phyloP scores from a whole-genome alignment of 306 rosid genomes.

The Pyrus pyrifolia region DNA sequence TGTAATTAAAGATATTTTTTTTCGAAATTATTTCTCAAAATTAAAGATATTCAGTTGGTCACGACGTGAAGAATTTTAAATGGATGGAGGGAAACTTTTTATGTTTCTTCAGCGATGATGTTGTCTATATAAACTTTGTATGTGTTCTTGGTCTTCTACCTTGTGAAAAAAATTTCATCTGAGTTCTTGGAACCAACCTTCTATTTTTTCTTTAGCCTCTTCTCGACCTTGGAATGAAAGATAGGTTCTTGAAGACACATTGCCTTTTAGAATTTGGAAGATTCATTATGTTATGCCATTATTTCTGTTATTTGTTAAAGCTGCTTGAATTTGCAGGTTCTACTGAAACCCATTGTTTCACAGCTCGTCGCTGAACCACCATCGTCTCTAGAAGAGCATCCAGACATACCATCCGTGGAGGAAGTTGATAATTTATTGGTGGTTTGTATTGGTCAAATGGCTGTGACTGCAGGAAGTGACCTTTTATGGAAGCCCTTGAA shows the following conservation, averaged over 20 bases:
- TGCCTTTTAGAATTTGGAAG: background rate
- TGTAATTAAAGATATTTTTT: background rate
- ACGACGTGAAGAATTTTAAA: background rate
- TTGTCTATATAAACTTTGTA: background rate
- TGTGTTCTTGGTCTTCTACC: background rate
- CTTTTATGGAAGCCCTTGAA: slow-evolving; percentile 85
- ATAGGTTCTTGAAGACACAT: background rate
- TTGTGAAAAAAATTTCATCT: background rate
- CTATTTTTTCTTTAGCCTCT: background rate
- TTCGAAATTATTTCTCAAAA: background rate
- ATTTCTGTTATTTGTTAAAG: slow-evolving; percentile 15
- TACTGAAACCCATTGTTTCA: slow-evolving; percentile 75
- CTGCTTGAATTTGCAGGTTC: slow-evolving; percentile 42
- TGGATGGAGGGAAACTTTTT: background rate
- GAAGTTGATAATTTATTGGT: slow-evolving; percentile 82
- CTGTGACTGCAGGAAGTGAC: slow-evolving; percentile 84
- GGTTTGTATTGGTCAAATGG: slow-evolving; percentile 84
- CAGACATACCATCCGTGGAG: slow-evolving; percentile 44
- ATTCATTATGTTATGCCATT: background rate
- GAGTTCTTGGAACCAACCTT: background rate
- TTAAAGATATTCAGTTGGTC: background rate
- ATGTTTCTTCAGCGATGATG: background rate
- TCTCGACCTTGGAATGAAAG: background rate
- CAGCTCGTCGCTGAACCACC: slow-evolving; percentile 81
- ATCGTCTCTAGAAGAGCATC: slow-evolving; percentile 36